Percentiles rank a stretch among this genome's conserved stretches.
Conservation (phyloP, 2,329 filamentous ascomycete genomes). For the Arthrobotrys sphaeroides region DNA sequence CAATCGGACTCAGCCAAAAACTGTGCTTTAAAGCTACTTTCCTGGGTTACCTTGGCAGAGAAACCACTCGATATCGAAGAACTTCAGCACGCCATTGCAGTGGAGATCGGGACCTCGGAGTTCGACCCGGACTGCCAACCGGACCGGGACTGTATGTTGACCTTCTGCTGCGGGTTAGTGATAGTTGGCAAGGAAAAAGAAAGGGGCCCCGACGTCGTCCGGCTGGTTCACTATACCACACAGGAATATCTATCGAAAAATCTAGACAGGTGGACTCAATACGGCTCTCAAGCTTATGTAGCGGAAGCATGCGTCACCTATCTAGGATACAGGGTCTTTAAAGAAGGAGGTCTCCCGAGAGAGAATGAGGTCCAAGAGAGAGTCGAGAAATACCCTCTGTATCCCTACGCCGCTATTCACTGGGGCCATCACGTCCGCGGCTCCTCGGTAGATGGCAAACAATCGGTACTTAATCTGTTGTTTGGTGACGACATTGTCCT, state of each 20-base stretch:
- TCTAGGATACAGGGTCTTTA: not conserved
- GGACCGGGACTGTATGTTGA: not conserved
- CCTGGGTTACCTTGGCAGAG: not conserved
- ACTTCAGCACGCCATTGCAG: conserved; percentile 12
- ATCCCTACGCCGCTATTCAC: not conserved
- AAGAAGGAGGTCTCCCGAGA: too few relatives aligned
- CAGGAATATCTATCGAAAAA: conserved; percentile 57
- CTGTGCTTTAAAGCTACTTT: not conserved
- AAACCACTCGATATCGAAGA: not conserved
- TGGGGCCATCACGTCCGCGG: too few relatives aligned
- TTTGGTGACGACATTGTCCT: too few relatives aligned
- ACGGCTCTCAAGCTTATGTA: not conserved
- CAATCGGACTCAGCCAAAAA: not conserved
- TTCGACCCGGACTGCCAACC: not conserved
- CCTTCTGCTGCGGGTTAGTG: conserved; percentile 58
- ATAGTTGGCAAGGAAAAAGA: conserved; percentile 57
- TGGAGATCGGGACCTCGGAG: not conserved
- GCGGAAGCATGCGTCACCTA: not conserved
- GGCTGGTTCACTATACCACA: conserved; percentile 58
- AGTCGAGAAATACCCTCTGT: not conserved
- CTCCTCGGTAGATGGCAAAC: too few relatives aligned
- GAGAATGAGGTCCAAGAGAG: not conserved
- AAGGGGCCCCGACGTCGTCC: too few relatives aligned
- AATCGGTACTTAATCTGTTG: too few relatives aligned
- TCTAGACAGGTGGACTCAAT: not conserved